phyloP scores from a whole-genome alignment of 208 protist genomes.

The Crithidia fasciculata region DNA sequence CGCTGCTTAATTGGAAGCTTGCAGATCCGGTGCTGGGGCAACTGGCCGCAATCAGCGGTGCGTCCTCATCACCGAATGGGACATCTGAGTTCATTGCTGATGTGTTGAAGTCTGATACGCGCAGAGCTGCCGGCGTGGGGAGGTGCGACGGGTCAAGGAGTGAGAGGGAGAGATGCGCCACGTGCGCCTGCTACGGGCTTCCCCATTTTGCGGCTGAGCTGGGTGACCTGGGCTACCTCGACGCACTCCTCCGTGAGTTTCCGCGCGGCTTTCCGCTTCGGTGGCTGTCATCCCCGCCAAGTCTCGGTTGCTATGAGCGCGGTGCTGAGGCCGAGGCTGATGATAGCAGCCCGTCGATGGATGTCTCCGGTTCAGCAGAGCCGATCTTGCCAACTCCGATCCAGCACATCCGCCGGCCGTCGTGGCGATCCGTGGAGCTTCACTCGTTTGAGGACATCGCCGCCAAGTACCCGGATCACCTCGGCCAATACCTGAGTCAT shows the following conservation, averaged over 20 bases:
- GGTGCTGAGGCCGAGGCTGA: not conserved
- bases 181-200: conserved; percentile 36
- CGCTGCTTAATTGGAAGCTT: conserved; percentile 55
- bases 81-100: conserved; percentile 4
- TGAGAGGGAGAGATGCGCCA: not conserved
- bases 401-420: not conserved
- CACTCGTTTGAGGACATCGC: conserved; percentile 37
- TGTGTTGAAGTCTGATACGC: conserved; percentile 7
- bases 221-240: conserved; percentile 33
- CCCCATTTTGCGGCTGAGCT: conserved; percentile 65
- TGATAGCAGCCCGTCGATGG: too few species aligned
- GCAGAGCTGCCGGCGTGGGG: not conserved
- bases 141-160: not conserved
- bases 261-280: conserved; percentile 20
- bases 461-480: conserved; percentile 36
- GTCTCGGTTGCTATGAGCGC: not conserved
- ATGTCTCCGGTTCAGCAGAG: too few species aligned
- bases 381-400: not conserved
- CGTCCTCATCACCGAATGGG: not conserved
- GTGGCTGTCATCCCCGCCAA: conserved; percentile 12
- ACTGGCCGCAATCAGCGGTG: conserved; percentile 9
- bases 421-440: not conserved
- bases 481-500: conserved; percentile 47
- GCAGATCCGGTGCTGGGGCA: conserved; percentile 27
- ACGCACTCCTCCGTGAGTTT: not conserved